phyloP scores from a whole-genome alignment of 2,329 filamentous ascomycete genomes.

The Sporothrix euskadiensis region DNA sequence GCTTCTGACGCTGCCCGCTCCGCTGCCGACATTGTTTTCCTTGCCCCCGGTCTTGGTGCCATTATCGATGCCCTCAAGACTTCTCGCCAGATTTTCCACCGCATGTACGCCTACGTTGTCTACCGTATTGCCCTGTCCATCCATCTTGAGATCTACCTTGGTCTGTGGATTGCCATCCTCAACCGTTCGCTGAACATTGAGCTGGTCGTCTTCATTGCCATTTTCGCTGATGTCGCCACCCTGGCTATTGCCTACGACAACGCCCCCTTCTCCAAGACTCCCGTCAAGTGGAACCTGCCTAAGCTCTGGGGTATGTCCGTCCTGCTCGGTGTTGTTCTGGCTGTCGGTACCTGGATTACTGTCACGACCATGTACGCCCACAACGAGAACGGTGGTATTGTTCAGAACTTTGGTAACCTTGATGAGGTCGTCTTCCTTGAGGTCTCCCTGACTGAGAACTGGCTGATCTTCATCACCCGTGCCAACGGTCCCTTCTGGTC shows the following conservation, averaged over 20 bases:
- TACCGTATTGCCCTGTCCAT: constrained; percentile 92
- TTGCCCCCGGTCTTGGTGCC: constrained; percentile 84
- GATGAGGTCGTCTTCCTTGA: constrained; percentile 86
- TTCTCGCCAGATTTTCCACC: constrained; percentile 92
- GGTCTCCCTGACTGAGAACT: constrained; percentile 89
- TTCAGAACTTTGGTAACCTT: constrained; percentile 82
- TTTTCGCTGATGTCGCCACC: constrained; percentile 90
- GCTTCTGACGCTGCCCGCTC: constrained; percentile 88
- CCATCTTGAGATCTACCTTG: constrained; percentile 88
- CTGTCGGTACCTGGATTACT: constrained; percentile 83
- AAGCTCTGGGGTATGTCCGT: constrained; percentile 94
- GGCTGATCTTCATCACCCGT: constrained; percentile 95
- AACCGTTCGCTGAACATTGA: constrained; percentile 83
- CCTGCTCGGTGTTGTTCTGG: constrained; percentile 76
- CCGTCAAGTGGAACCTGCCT: constrained; percentile 93
- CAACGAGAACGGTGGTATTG: constrained; percentile 74
- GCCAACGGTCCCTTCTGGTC: constrained; percentile 92
- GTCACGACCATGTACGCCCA: constrained; percentile 79
- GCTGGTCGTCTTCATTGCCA: constrained; percentile 89
- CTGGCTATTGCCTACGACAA: constrained; percentile 93
- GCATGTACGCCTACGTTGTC: constrained; percentile 94
- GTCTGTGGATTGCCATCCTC: constrained; percentile 86
- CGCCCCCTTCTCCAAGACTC: constrained; percentile 79
- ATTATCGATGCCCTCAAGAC: constrained; percentile 93
- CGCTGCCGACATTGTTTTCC: constrained; percentile 90